Percentiles rank a stretch among this genome's conserved stretches.
These are phyloP conservation scores for Eucalyptus cladocalyx DNA, from an alignment of 345 rosid species.

Conservation along the genomic window DNA sequence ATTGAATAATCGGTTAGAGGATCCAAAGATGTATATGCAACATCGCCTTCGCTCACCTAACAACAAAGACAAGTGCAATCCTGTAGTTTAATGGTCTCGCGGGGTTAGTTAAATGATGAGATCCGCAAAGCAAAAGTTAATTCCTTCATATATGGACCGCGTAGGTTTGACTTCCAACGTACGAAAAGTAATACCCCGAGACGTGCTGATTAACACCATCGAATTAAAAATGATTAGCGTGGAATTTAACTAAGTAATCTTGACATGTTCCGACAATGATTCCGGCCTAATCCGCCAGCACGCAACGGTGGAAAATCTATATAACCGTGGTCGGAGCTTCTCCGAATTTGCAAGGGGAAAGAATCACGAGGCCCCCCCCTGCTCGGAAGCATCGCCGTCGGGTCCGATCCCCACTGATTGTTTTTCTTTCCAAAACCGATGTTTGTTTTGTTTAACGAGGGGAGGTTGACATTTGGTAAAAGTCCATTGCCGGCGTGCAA, in stretches of 20 bases:
- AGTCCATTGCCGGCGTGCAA: background rate
- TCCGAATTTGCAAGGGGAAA: background rate
- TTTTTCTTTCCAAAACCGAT: background rate
- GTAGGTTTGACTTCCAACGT: background rate
- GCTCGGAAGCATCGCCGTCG: background rate
- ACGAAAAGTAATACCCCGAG: background rate
- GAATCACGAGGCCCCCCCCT: background rate
- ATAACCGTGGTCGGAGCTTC: background rate
- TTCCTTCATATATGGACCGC: background rate
- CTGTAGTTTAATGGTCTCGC: background rate
- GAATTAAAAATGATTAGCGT: background rate
- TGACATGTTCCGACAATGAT: background rate
- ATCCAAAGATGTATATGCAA: background rate
- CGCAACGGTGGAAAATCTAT: background rate
- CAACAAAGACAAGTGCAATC: background rate
- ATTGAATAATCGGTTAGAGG: background rate
- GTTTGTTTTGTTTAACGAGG: background rate
- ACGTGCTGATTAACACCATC: background rate
- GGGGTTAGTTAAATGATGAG: background rate
- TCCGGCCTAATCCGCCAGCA: background rate
- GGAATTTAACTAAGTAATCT: background rate
- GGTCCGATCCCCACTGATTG: background rate
- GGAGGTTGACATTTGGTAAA: background rate
- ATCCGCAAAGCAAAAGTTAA: background rate
- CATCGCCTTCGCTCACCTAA: background rate